phyloP scores from a whole-genome alignment of 805 yeast species.

The Saturnispora ahearnii region DNA sequence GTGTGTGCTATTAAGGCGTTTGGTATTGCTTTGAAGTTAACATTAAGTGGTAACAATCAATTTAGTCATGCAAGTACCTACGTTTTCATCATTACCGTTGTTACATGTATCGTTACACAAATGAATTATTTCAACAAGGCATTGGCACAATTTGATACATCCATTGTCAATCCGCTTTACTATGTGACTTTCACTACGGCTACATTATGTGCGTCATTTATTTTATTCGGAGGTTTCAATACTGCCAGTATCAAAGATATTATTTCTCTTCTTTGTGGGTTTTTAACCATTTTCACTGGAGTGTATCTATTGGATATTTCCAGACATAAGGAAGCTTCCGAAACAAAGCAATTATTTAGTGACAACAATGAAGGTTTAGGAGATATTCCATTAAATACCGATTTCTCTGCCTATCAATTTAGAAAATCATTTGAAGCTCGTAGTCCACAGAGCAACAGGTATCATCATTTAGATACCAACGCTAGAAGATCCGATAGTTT shows the following conservation, averaged over 20 bases:
- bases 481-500: constrained; percentile 53
- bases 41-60: constrained; percentile 79
- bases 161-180: constrained; percentile 83
- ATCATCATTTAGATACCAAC: constrained; percentile 19
- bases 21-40: constrained; percentile 83
- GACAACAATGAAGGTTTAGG: constrained; percentile 38
- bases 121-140: constrained; percentile 94
- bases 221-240: constrained; percentile 79
- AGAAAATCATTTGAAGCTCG: constrained; percentile 64
- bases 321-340: constrained; percentile 47
- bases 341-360: constrained; percentile 33
- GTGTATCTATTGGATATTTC: constrained; percentile 76
- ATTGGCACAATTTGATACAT: constrained; percentile 84
- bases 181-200: constrained; percentile 88
- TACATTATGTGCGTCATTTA: constrained; percentile 77
- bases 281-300: constrained; percentile 78
- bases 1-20: constrained; percentile 91
- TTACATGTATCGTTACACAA: constrained; percentile 75
- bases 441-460: constrained; percentile 28
- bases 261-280: constrained; percentile 75
- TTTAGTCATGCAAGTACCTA: constrained; percentile 79
- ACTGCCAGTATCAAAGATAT: constrained; percentile 73
- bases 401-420: constrained; percentile 63
- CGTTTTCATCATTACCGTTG: constrained; percentile 69
- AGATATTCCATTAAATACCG: constrained; percentile 76